Evolutionary conservation across 331 rosid genomes (phyloP), one percentile per base, ranked within the genome.

Genomic region (Malus hybrid): DNA sequence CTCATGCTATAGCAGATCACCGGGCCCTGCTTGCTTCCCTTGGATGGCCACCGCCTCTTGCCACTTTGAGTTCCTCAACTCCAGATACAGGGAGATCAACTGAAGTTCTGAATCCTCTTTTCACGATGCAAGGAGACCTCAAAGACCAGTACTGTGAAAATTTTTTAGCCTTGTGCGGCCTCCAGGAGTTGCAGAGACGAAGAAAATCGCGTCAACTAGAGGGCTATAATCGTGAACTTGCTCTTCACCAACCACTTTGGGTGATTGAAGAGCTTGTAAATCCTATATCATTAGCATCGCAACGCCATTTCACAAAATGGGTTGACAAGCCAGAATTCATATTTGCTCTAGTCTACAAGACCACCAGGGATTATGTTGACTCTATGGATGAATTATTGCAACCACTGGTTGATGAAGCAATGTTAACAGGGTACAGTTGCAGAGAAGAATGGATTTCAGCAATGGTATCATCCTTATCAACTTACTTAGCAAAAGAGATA

Each of bases 361-460:
- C 90, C 80, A 86, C 92, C 24, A 74, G 93, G 80, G 99, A 94
- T 82, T 94, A 85, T 75, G 90, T 90, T 63, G 97, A 90, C 76
- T 78, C 96, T 54, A 81, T 88, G 81, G 96, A 93, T 73, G 96
- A 90, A 81, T 65, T 91, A 75, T 84, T 93, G 90, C 98, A 93
- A 88, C 97, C 98, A 74, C 86, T 91, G 85, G 89, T 90, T 74
- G 97, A 90, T 66, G 94, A 91, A 85, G 97, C 93, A 69, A 88
- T 84, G 85, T 76, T 94, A 69, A 74, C 84, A 31, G 97, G 97
- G 62, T 94, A 91, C 85, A 90, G 97, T 84, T 90, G 93, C 85
- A 84, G 95, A 79, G 97, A 94, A 90, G 97, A 93, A 87, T 93
- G 97, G 98, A 86, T 93, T 79, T 90, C 97, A 10, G 92, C 87